Base-by-base conservation (phyloP, 2,329 filamentous ascomycete genomes). In the Colletotrichum plurivorum region DNA sequence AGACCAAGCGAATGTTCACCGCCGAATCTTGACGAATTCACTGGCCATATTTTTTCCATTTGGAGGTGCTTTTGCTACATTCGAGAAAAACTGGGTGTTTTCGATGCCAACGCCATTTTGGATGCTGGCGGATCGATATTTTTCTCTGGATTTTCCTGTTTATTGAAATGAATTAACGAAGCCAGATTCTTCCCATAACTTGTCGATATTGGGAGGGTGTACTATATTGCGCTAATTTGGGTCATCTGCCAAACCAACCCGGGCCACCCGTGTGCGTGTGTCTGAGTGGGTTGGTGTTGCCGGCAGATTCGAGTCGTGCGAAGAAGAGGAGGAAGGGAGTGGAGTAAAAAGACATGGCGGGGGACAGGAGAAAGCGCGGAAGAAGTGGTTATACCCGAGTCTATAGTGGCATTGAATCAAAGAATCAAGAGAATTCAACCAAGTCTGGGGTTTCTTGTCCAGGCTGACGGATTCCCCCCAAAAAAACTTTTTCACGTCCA, bases 1-100 rank as follows among this genome's bases (percentile, higher is more conserved):
- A 90, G 76, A 87, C 89, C 49, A 94, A 93, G 78, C 85, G 91
- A 66, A 94, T 94, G 75, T 94, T 94, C 77, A 88, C 89, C 4
- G 90, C 90, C 4, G 91, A 92, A 61, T 89, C 71, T n/a, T 68
- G 43, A 59, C 18, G 2, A 4, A 22, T 36, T 9, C 9, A 31
- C 9, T 31, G 8, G 8, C 22, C 2, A 1, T n/a, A 18, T 22
- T 6, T 36, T 31, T 31, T 2, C 6, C 27, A 8, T 31, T 2
- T 9, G 2, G 27, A 9, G 27, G 27, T 31, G 31, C 31, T 36
- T 36, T 36, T 36, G 31, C 31, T 36, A 12, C 31, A 10, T 36
- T 36, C 10, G 9, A 10, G 31, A 36, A 36, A 36, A 36, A 3
- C 31, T 36, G 31, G 31, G 3, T 36, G 31, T 36, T 9, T 25